A percentile compares a stretch with the other conserved stretches of the same genome.
Conservation (phyloP, 2,329 filamentous ascomycete species). For the Trichoderma endophyticum region DNA sequence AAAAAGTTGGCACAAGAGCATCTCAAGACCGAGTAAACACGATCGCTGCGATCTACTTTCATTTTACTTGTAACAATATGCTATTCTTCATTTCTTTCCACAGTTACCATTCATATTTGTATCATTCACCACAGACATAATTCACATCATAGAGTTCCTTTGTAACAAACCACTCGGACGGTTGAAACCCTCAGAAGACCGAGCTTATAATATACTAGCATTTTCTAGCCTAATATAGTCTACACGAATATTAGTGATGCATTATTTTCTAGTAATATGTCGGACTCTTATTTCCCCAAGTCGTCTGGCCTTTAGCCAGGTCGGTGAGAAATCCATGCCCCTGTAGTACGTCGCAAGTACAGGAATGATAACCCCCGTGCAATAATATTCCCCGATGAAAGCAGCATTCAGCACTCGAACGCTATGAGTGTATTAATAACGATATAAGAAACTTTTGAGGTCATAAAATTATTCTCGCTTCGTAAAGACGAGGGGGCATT, state of each 20-base stretch:
- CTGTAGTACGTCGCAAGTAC: too few species aligned
- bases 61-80: neutral
- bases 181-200: neutral
- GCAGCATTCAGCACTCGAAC: fast-evolving
- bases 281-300: neutral
- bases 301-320: neutral
- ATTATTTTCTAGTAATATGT: neutral
- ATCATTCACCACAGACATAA: neutral
- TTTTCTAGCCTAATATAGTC: neutral
- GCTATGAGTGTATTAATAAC: neutral
- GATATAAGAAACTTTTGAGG: neutral
- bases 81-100: neutral
- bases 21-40: neutral
- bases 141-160: neutral
- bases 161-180: too few species aligned
- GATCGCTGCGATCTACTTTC: neutral
- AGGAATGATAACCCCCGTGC: neutral
- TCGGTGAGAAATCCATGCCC: neutral
- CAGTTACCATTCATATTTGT: neutral
- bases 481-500: slow-evolving; percentile 8
- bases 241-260: neutral
- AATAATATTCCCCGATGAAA: neutral
- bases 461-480: neutral
- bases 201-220: neutral
- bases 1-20: neutral